Evolutionary conservation across 2,329 filamentous ascomycete species (phyloP).

Genomic region (Arthrinium puccinioides): DNA sequence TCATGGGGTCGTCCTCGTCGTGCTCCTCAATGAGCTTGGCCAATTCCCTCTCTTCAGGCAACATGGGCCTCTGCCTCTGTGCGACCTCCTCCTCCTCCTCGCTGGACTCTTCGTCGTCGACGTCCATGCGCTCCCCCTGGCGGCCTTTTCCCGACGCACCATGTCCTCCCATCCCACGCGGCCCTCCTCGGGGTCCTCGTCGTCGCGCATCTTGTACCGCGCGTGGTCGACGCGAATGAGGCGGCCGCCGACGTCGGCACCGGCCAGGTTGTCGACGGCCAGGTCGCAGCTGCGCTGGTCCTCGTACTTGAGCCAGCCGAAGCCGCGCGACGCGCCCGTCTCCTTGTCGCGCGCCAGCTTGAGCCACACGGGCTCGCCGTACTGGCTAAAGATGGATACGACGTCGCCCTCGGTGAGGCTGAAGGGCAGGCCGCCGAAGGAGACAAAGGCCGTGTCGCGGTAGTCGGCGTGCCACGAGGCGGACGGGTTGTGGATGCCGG

Average conservation of each 20-base stretch:
- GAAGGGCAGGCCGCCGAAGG: constrained; percentile 89
- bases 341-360: constrained; percentile 93
- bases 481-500: constrained; percentile 55
- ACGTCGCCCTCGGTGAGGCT: constrained; percentile 94
- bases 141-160: constrained; percentile 40
- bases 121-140: constrained; percentile 16
- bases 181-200: constrained; percentile 57
- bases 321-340: constrained; percentile 89
- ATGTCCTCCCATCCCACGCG: constrained; percentile 54
- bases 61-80: constrained; percentile 45
- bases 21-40: constrained; percentile 68
- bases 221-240: constrained; percentile 86
- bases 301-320: constrained; percentile 96
- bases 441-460: constrained; percentile 92
- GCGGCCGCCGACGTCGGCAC: constrained; percentile 73
- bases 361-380: constrained; percentile 87
- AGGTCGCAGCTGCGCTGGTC: constrained; percentile 94
- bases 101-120: constrained; percentile 28
- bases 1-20: constrained; percentile 98
- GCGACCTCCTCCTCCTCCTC: constrained; percentile 35
- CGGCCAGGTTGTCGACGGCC: constrained; percentile 91
- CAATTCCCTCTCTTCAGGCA: constrained; percentile 79
- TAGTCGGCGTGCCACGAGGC: constrained; percentile 98
- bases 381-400: constrained; percentile 94
- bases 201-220: constrained; percentile 81